Base-by-base conservation (phyloP, 495 filamentous ascomycete species). In the Hypoxylon lienhwacheense region DNA sequence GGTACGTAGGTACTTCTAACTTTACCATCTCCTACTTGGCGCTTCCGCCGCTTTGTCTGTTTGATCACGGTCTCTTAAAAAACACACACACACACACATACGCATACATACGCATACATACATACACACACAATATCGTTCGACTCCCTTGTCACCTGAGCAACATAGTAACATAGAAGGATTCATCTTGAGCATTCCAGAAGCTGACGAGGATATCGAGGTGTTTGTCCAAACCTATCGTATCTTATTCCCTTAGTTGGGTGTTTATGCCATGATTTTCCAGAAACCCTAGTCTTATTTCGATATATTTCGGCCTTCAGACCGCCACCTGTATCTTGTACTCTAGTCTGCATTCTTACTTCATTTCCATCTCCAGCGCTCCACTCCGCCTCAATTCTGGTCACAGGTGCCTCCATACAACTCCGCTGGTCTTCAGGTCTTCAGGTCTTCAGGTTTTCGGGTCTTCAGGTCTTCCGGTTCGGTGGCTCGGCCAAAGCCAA, bases 101-200 rank as follows among this genome's bases (percentile, higher is more conserved):
- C n/a, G n/a, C n/a, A n/a, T n/a, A n/a, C n/a, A n/a, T n/a, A n/a
- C n/a, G n/a, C n/a, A n/a, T n/a, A n/a, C n/a, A n/a, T n/a, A n/a
- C n/a, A n/a, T n/a, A 39, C 15, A 43, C 25, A 22, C 34, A 43
- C 31, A 49, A 32, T 25, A 49, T 52, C 56, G 7, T 52, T 47
- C 51, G 29, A 55, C 47, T 33, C 28, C 52, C 19, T 41, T 32
- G 36, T 55, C 58, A 61, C 58, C 58, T 61, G 52, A 52, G 31
- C 48, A 36, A 19, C 32, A 29, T n/a, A 36, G 21, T 6, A 24
- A 41, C 11, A 16, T n/a, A n/a, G n/a, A 26, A 36, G 14, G 20
- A 6, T 7, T 31, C 46, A 46, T 40, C 40, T 44, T 50, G 39
- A 49, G 55, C 50, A 45, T 46, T 12, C 22, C 21, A 7, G 6